These are phyloP conservation scores for Malania oleifera DNA, from an alignment of 164 flowering plant genomes.

Conservation along the genomic window DNA sequence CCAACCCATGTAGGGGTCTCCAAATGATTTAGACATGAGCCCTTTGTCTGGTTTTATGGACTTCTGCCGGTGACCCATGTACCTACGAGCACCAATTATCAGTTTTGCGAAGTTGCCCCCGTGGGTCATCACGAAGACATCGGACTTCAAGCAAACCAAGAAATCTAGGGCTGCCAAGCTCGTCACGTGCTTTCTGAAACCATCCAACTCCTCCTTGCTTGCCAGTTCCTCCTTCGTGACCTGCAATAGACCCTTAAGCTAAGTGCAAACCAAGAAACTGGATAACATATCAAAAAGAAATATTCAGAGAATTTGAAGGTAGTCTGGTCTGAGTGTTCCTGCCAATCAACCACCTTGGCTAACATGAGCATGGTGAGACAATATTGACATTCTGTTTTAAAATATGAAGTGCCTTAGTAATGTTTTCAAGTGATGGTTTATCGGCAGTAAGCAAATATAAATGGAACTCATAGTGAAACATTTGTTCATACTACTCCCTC, in stretches of 20 bases:
- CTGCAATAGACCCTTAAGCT: conserved; percentile 28
- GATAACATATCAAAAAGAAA: not conserved
- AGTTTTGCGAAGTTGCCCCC: conserved; percentile 96
- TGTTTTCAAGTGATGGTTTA: too few relatives aligned
- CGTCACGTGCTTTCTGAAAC: conserved; percentile 85
- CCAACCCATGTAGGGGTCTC: conserved; percentile 99
- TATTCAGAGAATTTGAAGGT: not conserved
- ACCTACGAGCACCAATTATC: conserved; percentile 87
- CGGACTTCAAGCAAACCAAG: conserved; percentile 90
- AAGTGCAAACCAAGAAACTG: not conserved
- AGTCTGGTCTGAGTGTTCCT: too few relatives aligned
- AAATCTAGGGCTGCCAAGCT: conserved; percentile 97
- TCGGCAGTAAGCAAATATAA: too few relatives aligned
- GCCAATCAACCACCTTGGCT: too few relatives aligned
- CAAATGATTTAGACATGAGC: conserved; percentile 95
- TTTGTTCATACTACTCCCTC: too few relatives aligned
- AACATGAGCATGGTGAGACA: too few relatives aligned
- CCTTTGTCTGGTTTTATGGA: conserved; percentile 99
- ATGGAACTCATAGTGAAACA: too few relatives aligned
- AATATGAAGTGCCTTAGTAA: too few relatives aligned
- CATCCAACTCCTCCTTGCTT: conserved; percentile 67
- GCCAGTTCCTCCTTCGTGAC: conserved; percentile 94
- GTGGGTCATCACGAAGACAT: conserved; percentile 98
- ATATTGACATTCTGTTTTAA: too few relatives aligned
- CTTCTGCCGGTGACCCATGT: conserved; percentile 86